A percentile compares a stretch with the other conserved stretches of the same genome.
phyloP scores from a whole-genome alignment of 2,329 filamentous ascomycete species.

The Pyrenochaeta sp. region DNA sequence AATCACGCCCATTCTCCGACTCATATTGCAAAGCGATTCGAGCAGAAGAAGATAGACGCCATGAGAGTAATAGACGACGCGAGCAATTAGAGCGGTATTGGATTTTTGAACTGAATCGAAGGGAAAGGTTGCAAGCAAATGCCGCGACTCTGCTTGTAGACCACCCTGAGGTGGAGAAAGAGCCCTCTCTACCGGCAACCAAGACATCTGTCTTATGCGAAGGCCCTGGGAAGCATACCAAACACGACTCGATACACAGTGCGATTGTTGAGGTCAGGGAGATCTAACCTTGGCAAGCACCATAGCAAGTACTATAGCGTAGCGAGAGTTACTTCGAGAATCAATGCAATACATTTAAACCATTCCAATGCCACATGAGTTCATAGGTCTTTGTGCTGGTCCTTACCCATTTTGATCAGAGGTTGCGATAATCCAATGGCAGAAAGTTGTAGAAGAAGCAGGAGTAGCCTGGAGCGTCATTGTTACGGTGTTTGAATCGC shows the following conservation, averaged over 20 bases:
- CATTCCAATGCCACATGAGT: no score
- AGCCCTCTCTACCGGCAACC: not conserved
- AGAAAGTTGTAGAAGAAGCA: no score
- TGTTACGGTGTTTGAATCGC: no score
- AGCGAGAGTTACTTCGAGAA: not conserved
- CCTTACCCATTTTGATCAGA: no score
- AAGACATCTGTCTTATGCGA: not conserved
- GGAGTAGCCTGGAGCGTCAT: no score
- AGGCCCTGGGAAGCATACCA: not conserved
- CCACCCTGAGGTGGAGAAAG: not conserved
- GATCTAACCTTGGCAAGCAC: not conserved
- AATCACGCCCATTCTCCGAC: conserved; percentile 26
- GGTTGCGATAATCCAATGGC: no score
- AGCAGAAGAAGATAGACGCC: conserved; percentile 18
- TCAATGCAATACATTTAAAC: not conserved
- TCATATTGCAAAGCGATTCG: conserved; percentile 21
- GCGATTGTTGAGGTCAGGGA: not conserved
- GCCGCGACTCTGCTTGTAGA: not conserved
- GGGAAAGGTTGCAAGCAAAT: not conserved
- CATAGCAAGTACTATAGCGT: not conserved
- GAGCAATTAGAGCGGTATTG: conserved; percentile 23
- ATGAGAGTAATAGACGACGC: conserved; percentile 17
- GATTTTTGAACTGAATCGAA: conserved; percentile 1
- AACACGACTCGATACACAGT: not conserved
- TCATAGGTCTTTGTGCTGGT: no score